Evolutionary conservation across 1,284 basidiomycete genomes (phyloP).

Genomic region (Cystobasidium sp.): DNA sequence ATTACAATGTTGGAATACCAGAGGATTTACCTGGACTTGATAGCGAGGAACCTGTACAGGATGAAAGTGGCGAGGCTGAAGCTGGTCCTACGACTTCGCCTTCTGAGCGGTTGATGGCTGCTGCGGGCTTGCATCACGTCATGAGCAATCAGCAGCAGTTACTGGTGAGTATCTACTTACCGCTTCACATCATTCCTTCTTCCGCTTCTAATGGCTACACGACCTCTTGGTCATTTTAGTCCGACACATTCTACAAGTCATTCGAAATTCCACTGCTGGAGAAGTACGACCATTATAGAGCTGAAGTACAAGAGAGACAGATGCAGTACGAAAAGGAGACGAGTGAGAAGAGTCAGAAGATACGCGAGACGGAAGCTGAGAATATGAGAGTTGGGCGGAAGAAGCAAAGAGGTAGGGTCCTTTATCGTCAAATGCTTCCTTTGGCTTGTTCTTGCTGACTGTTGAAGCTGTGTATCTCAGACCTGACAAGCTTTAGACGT

Average conservation of each 20-base stretch:
- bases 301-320: slow-evolving; percentile 52
- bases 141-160: slow-evolving; percentile 92
- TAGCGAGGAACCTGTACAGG: slow-evolving; percentile 1
- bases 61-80: slow-evolving; percentile 25
- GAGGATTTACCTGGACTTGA: slow-evolving; percentile 23
- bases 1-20: slow-evolving; percentile 9
- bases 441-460: background rate
- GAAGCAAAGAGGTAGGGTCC: slow-evolving; percentile 47
- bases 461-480: background rate
- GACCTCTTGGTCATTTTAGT: slow-evolving; percentile 59
- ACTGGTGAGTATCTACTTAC: slow-evolving; percentile 64
- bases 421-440: too few species aligned
- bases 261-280: slow-evolving; percentile 65
- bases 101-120: slow-evolving; percentile 62
- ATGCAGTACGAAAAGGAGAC: slow-evolving; percentile 54
- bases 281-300: slow-evolving; percentile 41
- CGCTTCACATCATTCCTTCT: background rate
- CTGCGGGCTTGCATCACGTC: slow-evolving; percentile 87
- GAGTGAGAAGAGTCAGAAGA: slow-evolving; percentile 78
- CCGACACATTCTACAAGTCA: slow-evolving; percentile 82
- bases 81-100: slow-evolving; percentile 9
- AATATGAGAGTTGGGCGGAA: slow-evolving; percentile 69
- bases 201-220: slow-evolving; percentile 21
- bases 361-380: slow-evolving; percentile 84
- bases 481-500: slow-evolving; percentile 40